phyloP scores from a whole-genome alignment of 306 rosid species.

The Lathyrus aphaca region DNA sequence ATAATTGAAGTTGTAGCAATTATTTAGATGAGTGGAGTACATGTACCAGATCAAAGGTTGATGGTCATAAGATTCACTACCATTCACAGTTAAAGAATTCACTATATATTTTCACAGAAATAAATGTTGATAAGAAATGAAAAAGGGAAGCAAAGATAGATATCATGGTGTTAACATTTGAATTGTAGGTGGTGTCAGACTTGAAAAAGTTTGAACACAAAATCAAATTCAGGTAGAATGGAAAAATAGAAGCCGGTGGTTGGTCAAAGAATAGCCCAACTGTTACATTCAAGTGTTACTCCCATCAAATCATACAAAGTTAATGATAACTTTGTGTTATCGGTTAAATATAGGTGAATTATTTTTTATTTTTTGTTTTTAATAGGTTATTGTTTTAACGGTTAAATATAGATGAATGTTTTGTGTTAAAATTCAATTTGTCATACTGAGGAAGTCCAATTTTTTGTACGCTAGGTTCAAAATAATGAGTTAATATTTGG shows the following conservation, averaged over 20 bases:
- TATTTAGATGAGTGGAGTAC: conserved; percentile 24
- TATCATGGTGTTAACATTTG: conserved; percentile 22
- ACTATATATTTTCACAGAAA: neutral
- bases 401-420: too few species aligned
- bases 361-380: too few species aligned
- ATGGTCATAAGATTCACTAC: conserved; percentile 30
- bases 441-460: too few species aligned
- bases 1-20: conserved; percentile 23
- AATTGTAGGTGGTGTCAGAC: conserved; percentile 31
- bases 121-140: neutral
- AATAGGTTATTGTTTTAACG: too few species aligned
- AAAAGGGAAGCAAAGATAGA: neutral
- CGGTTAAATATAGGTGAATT: too few species aligned
- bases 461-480: too few species aligned
- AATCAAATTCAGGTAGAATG: conserved; percentile 36
- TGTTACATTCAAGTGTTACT: conserved; percentile 24
- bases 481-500: too few species aligned
- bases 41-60: conserved; percentile 25
- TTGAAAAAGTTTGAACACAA: conserved; percentile 35
- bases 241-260: conserved; percentile 7
- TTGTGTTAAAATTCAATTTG: too few species aligned
- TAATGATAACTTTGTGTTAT: too few species aligned
- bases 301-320: too few species aligned
- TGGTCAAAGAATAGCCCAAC: conserved; percentile 33
- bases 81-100: conserved; percentile 27